Conservation (phyloP, 164 flowering plant genomes). For the Chimonanthus salicifolius region DNA sequence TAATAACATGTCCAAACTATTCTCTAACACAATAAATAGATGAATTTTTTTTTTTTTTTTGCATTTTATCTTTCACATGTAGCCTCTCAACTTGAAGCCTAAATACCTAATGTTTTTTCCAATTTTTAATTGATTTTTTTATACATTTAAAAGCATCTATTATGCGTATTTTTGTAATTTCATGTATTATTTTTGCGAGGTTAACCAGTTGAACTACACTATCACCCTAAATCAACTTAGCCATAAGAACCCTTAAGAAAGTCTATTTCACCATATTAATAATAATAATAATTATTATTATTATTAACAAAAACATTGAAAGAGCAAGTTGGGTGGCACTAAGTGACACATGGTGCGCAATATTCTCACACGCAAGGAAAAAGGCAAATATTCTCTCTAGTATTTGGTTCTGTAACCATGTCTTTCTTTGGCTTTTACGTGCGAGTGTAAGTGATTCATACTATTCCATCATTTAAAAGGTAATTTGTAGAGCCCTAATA, state of each 20-base stretch:
- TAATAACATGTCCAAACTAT: not conserved
- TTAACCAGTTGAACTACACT: not conserved
- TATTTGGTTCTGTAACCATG: not conserved
- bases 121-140: too few species aligned
- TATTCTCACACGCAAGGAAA: not conserved
- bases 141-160: too few species aligned
- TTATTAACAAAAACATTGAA: not conserved
- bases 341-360: not conserved
- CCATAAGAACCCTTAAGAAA: not conserved
- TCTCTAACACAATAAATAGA: not conserved
- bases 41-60: not conserved
- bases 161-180: too few species aligned
- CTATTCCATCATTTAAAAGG: not conserved
- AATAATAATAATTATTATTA: not conserved
- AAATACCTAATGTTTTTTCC: too few species aligned
- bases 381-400: not conserved
- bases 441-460: not conserved
- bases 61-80: too few species aligned
- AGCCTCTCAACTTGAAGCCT: too few species aligned
- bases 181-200: not conserved
- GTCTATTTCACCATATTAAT: not conserved
- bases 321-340: not conserved
- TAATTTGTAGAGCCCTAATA: not conserved
- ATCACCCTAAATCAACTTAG: not conserved
- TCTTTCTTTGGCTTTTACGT: not conserved